phyloP scores from a whole-genome alignment of 331 rosid genomes.

The Acacia concinna region DNA sequence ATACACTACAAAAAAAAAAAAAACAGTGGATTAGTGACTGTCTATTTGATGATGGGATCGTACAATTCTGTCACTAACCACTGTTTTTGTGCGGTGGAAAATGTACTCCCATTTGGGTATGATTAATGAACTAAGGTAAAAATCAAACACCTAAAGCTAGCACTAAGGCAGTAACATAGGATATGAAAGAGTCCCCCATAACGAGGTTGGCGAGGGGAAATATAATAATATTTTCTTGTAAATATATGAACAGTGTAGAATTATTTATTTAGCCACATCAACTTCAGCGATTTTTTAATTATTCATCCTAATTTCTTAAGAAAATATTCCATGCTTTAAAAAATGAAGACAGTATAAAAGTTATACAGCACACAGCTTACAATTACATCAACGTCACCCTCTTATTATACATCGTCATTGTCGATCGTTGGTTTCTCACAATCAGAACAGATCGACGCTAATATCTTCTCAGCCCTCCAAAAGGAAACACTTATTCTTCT shows the following conservation, averaged over 20 bases:
- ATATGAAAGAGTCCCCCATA: neutral
- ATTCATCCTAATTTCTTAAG: too few relatives aligned
- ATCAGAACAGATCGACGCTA: too few relatives aligned
- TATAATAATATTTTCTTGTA: constrained; percentile 5
- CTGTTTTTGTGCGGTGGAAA: too few relatives aligned
- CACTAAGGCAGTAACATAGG: neutral
- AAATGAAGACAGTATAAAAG: neutral
- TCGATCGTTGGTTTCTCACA: too few relatives aligned
- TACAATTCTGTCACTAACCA: too few relatives aligned
- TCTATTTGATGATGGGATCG: too few relatives aligned
- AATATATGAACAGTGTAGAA: neutral
- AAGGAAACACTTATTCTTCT: neutral
- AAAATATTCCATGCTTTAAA: neutral
- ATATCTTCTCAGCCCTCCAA: too few relatives aligned
- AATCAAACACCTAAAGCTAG: too few relatives aligned
- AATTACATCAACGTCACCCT: neutral
- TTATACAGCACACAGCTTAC: neutral
- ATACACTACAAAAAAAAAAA: too few relatives aligned
- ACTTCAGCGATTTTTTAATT: neutral
- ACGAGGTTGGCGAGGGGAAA: constrained; percentile 28
- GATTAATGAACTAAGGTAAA: too few relatives aligned
- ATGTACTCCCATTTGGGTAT: too few relatives aligned
- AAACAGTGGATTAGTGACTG: too few relatives aligned
- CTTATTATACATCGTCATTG: neutral
- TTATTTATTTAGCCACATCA: neutral